Percentiles rank a stretch among this genome's conserved stretches.
These are phyloP conservation scores for Capsicum rhomboideum DNA, from an alignment of 257 asterid genomes.

Conservation along the genomic window DNA sequence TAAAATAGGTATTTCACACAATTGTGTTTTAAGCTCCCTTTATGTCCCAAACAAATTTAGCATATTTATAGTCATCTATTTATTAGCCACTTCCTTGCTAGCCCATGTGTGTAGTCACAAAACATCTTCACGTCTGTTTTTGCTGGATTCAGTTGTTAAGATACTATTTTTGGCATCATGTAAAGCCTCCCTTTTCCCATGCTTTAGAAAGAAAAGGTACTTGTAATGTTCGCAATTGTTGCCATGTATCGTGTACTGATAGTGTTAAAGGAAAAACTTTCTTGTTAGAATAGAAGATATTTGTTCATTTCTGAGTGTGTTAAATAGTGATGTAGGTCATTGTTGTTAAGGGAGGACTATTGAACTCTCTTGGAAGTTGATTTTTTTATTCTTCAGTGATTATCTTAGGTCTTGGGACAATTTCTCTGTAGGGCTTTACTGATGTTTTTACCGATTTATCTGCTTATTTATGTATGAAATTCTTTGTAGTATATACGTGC, in stretches of 20 bases:
- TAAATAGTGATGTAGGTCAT: conserved; percentile 62
- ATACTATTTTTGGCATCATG: background rate
- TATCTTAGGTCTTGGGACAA: conserved; percentile 35
- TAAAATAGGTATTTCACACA: background rate
- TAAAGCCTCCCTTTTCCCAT: background rate
- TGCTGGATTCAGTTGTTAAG: too few relatives aligned
- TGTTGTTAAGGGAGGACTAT: too few relatives aligned
- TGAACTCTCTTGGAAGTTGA: too few relatives aligned
- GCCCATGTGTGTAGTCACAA: background rate
- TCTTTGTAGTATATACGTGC: conserved; percentile 84
- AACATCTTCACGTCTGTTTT: background rate
- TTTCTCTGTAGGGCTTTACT: conserved; percentile 20
- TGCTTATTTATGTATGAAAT: background rate
- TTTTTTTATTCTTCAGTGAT: too few relatives aligned
- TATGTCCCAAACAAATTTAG: background rate
- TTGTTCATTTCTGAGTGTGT: conserved; percentile 25
- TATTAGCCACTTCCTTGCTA: background rate
- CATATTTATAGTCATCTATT: background rate
- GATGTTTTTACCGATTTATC: background rate
- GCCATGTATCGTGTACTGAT: background rate
- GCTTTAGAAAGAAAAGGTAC: background rate
- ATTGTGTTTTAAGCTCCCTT: background rate
- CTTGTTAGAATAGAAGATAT: background rate
- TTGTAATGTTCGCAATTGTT: background rate
- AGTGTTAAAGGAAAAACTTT: background rate